phyloP scores from a whole-genome alignment of 2,329 filamentous ascomycete species.

The Trichoderma afroharzianum region DNA sequence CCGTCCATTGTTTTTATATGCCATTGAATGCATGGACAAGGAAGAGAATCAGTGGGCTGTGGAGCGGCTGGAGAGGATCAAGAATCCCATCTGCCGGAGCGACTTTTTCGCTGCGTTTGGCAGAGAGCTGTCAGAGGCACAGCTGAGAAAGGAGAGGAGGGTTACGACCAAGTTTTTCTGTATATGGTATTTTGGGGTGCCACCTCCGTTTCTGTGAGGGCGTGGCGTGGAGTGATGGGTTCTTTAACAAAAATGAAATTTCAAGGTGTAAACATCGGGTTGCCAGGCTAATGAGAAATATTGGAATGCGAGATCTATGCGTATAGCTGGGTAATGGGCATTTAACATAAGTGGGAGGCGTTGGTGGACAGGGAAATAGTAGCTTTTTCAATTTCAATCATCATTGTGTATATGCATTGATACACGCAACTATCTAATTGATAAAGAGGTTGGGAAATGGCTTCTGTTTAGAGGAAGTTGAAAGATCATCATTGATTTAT shows the following conservation, averaged over 20 bases:
- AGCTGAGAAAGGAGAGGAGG: constrained; percentile 23
- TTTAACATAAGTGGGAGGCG: neutral
- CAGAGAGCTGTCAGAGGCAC: constrained; percentile 19
- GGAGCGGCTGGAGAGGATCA: constrained; percentile 19
- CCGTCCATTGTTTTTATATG: constrained; percentile 24
- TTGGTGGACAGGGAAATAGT: neutral
- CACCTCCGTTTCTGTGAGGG: constrained; percentile 20
- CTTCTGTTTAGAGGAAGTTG: neutral
- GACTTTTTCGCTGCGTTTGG: constrained; percentile 22
- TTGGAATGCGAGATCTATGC: neutral
- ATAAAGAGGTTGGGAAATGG: neutral
- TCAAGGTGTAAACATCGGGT: neutral
- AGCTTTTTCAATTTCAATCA: no score
- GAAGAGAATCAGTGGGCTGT: constrained; percentile 22
- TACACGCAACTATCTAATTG: neutral
- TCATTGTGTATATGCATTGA: neutral
- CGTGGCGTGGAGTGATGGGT: neutral
- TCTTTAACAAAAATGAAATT: neutral
- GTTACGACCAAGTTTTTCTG: constrained; percentile 26
- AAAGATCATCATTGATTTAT: neutral
- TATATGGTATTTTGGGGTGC: constrained; percentile 22
- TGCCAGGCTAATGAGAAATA: neutral
- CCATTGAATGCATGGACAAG: constrained; percentile 22
- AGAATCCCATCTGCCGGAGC: constrained; percentile 17
- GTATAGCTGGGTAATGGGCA: neutral